Conservation (phyloP, 345 rosid genomes). For the Iberis pinnata region DNA sequence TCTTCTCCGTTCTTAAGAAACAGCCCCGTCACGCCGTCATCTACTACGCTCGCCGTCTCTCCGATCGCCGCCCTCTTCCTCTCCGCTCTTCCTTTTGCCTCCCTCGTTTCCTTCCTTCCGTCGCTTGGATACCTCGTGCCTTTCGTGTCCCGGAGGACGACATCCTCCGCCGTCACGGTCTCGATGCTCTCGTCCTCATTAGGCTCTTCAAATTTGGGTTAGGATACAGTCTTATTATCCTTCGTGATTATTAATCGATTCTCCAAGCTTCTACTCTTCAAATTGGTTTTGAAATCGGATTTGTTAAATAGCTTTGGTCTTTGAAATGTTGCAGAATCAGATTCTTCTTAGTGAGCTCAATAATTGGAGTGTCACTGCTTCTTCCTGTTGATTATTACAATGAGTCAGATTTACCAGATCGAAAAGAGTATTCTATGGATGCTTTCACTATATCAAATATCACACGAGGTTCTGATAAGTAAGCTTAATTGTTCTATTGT, state of each 20-base stretch:
- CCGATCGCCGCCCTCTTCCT: slow-evolving; percentile 30
- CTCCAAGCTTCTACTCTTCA: too few relatives aligned
- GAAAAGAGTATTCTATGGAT: slow-evolving; percentile 44
- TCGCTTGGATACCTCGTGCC: slow-evolving; percentile 79
- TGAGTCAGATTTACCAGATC: slow-evolving; percentile 40
- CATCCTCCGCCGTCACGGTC: slow-evolving; percentile 52
- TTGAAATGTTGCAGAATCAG: slow-evolving; percentile 40
- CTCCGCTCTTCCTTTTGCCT: slow-evolving; percentile 34
- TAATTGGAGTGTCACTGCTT: slow-evolving; percentile 57
- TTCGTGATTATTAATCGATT: too few relatives aligned
- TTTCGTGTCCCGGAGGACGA: slow-evolving; percentile 65
- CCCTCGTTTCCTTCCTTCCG: slow-evolving; percentile 64
- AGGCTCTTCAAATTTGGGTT: slow-evolving; percentile 91
- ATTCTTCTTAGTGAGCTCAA: slow-evolving; percentile 62
- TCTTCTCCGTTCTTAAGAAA: slow-evolving; percentile 75
- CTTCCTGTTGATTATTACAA: slow-evolving; percentile 66
- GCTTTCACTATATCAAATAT: slow-evolving; percentile 67
- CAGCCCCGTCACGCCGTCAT: slow-evolving; percentile 68
- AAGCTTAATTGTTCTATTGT: neutral
- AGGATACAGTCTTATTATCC: slow-evolving; percentile 2
- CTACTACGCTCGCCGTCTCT: slow-evolving; percentile 76
- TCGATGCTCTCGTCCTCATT: slow-evolving; percentile 68
- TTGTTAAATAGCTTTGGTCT: neutral
- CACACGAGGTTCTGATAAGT: slow-evolving; percentile 68
- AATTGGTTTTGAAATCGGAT: too few relatives aligned